Conservation (phyloP, 2,329 filamentous ascomycete genomes). For the Aspergillus glaucus region DNA sequence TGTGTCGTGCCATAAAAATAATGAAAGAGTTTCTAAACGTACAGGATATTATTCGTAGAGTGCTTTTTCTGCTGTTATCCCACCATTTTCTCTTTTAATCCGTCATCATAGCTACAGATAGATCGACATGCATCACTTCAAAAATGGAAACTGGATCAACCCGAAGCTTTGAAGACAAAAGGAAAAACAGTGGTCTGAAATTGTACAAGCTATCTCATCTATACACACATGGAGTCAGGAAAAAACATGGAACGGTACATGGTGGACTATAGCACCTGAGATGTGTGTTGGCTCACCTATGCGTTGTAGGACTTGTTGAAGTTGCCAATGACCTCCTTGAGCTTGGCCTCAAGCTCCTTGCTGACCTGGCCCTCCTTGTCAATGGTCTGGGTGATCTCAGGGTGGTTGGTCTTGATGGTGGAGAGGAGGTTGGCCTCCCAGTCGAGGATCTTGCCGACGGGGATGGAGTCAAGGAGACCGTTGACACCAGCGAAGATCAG, state of each 20-base stretch:
- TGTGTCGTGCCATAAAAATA: constrained; percentile 15
- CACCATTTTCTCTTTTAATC: constrained; percentile 16
- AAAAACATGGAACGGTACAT: constrained; percentile 27
- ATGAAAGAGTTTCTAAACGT: constrained; percentile 33
- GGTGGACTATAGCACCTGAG: constrained; percentile 23
- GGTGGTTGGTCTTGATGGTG: constrained; percentile 86
- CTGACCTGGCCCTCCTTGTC: constrained; percentile 93
- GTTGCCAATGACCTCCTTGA: constrained; percentile 63
- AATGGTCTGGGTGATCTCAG: constrained; percentile 74
- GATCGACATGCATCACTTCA: constrained; percentile 11
- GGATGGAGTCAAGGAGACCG: constrained; percentile 81
- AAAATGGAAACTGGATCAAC: constrained; percentile 11
- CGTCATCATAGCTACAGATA: constrained; percentile 23
- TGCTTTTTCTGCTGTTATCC: constrained; percentile 18
- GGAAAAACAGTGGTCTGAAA: constrained; percentile 39
- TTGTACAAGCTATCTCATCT: constrained; percentile 43
- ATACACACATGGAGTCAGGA: constrained; percentile 36
- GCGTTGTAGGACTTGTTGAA: constrained; percentile 90
- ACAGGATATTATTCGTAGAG: constrained; percentile 37
- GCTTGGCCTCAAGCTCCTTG: constrained; percentile 69
- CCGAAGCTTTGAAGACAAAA: constrained; percentile 14
- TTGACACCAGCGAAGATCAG: constrained; percentile 99
- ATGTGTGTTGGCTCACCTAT: constrained; percentile 34
- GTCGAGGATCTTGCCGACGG: constrained; percentile 81
- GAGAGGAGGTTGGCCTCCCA: constrained; percentile 95